Conservation (phyloP, 2,329 filamentous ascomycete species). For the Myrmaecium sp. region DNA sequence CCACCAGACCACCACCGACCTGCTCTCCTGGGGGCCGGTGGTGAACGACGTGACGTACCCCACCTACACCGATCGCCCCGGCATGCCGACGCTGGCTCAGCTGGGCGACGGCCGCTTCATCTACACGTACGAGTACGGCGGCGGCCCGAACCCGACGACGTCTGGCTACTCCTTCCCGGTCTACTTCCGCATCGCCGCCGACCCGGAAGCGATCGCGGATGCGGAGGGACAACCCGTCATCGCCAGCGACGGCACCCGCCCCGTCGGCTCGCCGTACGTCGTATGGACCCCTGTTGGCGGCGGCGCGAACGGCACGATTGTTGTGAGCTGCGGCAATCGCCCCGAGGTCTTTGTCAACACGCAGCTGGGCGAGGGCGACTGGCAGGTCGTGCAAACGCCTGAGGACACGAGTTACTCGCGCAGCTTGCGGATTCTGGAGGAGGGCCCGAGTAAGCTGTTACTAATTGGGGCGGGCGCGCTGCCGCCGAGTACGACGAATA, state of each 20-base stretch:
- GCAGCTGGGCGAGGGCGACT: slow-evolving; percentile 25
- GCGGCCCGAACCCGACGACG: slow-evolving; percentile 19
- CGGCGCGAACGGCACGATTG: slow-evolving; percentile 30
- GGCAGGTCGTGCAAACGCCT: slow-evolving; percentile 27
- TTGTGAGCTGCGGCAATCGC: slow-evolving; percentile 25
- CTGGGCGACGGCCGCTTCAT: slow-evolving; percentile 45
- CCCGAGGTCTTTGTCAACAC: slow-evolving; percentile 31
- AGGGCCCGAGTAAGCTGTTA: slow-evolving; percentile 18
- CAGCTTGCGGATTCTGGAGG: slow-evolving; percentile 27
- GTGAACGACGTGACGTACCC: slow-evolving; percentile 47
- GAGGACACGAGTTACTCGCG: slow-evolving; percentile 29
- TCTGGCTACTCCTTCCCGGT: slow-evolving; percentile 28
- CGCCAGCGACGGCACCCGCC: slow-evolving; percentile 27
- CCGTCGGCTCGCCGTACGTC: slow-evolving; percentile 32
- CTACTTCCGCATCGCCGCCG: slow-evolving; percentile 32
- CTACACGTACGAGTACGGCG: slow-evolving; percentile 47
- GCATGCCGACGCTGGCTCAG: slow-evolving; percentile 46
- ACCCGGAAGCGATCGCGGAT: slow-evolving; percentile 30
- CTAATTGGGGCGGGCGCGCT: slow-evolving; percentile 25
- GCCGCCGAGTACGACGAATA: slow-evolving; percentile 16
- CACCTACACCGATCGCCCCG: slow-evolving; percentile 46
- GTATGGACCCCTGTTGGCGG: slow-evolving; percentile 33
- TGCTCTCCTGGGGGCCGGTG: slow-evolving; percentile 40
- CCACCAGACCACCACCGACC: slow-evolving; percentile 44
- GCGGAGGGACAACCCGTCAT: slow-evolving; percentile 24